A percentile compares a stretch with the other conserved stretches of the same genome.
phyloP scores from a whole-genome alignment of 2,329 filamentous ascomycete species.

The Thielaviopsis ethacetica region DNA sequence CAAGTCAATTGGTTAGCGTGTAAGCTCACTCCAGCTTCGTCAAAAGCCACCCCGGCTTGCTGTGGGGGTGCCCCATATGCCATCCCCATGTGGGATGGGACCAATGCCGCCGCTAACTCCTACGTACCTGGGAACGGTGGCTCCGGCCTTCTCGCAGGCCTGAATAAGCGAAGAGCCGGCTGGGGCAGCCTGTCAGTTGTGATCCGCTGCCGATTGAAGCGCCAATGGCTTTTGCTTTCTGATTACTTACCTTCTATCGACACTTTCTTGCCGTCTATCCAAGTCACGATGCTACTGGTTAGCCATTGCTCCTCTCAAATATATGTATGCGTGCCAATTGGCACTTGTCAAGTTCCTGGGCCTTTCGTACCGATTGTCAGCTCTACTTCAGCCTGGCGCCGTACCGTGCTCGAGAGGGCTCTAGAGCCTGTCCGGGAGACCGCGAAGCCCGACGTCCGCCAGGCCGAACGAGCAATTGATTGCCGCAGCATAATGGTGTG shows the following conservation, averaged over 20 bases:
- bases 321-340: not conserved
- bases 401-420: slow-evolving; percentile 65
- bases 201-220: not conserved
- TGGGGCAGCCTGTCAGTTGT: slow-evolving; percentile 24
- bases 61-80: not conserved
- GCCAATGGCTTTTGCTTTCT: slow-evolving; percentile 13
- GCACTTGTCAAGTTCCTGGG: slow-evolving; percentile 16
- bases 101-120: slow-evolving; percentile 5
- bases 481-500: slow-evolving; percentile 46
- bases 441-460: slow-evolving; percentile 44
- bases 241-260: slow-evolving; percentile 71
- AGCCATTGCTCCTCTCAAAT: slow-evolving; percentile 15
- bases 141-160: slow-evolving; percentile 95
- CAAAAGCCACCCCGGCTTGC: not conserved
- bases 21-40: not conserved
- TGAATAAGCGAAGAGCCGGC: slow-evolving; percentile 95
- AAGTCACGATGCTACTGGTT: slow-evolving; percentile 15
- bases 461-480: slow-evolving; percentile 50
- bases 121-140: slow-evolving; percentile 64
- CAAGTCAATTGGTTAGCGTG: slow-evolving; percentile 6
- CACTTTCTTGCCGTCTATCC: slow-evolving; percentile 85
- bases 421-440: slow-evolving; percentile 39
- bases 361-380: slow-evolving; percentile 64
- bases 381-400: slow-evolving; percentile 81
- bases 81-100: not conserved